These are phyloP conservation scores for Diplodia intermedia DNA, from an alignment of 2,329 filamentous ascomycete genomes.

Conservation along the genomic window DNA sequence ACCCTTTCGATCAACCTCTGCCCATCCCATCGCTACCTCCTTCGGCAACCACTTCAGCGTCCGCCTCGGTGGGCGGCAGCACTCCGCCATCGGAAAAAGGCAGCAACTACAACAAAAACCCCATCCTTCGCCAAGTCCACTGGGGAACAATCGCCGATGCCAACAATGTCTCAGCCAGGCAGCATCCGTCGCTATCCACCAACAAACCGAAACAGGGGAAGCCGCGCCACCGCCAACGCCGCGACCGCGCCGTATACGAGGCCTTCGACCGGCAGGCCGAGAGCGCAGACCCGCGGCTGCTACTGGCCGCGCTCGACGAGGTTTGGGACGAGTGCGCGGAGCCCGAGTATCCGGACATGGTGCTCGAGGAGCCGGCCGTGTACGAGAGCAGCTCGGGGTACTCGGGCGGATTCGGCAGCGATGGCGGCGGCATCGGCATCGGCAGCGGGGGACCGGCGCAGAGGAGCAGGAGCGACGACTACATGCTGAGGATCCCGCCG, in stretches of 20 bases:
- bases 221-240: slow-evolving; percentile 2
- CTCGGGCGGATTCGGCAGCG: background rate
- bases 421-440: too few relatives aligned
- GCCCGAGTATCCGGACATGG: slow-evolving; percentile 31
- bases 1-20: background rate
- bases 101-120: background rate
- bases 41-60: background rate
- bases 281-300: slow-evolving; percentile 3
- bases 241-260: slow-evolving; percentile 30
- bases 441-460: background rate
- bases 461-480: slow-evolving; percentile 12
- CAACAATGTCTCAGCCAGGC: too few relatives aligned
- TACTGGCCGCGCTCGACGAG: slow-evolving; percentile 23
- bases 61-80: background rate
- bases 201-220: background rate
- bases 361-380: slow-evolving; percentile 19
- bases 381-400: slow-evolving; percentile 2
- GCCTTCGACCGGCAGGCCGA: slow-evolving; percentile 1
- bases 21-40: background rate
- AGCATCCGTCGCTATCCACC: background rate
- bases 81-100: background rate
- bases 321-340: slow-evolving; percentile 23
- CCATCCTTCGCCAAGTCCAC: slow-evolving; percentile 15
- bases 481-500: slow-evolving; percentile 21
- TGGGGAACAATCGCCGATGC: slow-evolving; percentile 8